phyloP scores from a whole-genome alignment of 2,329 filamentous ascomycete species.

The Verticillium longisporum region DNA sequence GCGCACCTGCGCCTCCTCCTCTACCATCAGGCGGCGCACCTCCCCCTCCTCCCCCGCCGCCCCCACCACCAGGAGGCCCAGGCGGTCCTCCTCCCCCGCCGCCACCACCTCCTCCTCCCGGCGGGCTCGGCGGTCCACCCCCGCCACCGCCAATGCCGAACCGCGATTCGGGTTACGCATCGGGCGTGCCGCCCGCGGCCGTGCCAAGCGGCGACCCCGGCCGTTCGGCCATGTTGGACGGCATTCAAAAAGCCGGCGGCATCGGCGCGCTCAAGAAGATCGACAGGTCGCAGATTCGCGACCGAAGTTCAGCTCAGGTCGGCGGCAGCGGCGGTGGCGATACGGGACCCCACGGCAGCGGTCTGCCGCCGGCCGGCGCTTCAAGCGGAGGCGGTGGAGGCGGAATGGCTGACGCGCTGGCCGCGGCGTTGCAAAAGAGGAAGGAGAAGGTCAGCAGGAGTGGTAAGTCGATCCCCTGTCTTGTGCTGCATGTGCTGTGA shows the following conservation, averaged over 20 bases:
- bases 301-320: constrained; percentile 61
- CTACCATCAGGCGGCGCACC: constrained; percentile 27
- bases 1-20: constrained; percentile 36
- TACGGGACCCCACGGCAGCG: constrained; percentile 44
- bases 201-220: constrained; percentile 26
- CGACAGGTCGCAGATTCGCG: constrained; percentile 60
- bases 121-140: constrained; percentile 30
- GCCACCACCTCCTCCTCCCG: constrained; percentile 26
- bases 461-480: constrained; percentile 57
- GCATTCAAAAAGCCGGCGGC: constrained; percentile 65
- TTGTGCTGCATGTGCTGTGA: neutral
- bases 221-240: constrained; percentile 58
- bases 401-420: constrained; percentile 76
- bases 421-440: constrained; percentile 69
- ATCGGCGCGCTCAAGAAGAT: constrained; percentile 70
- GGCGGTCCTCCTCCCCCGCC: constrained; percentile 24
- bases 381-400: constrained; percentile 48
- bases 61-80: constrained; percentile 31
- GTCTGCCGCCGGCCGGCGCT: constrained; percentile 43
- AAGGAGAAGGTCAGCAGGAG: constrained; percentile 93
- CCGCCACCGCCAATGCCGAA: constrained; percentile 50
- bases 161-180: constrained; percentile 51
- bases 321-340: constrained; percentile 38
- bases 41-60: constrained; percentile 25
- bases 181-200: constrained; percentile 40